Evolutionary conservation across 129 eudicot genomes (phyloP), one percentile per base, ranked within the genome.

Genomic region (Lactuca sativa): DNA sequence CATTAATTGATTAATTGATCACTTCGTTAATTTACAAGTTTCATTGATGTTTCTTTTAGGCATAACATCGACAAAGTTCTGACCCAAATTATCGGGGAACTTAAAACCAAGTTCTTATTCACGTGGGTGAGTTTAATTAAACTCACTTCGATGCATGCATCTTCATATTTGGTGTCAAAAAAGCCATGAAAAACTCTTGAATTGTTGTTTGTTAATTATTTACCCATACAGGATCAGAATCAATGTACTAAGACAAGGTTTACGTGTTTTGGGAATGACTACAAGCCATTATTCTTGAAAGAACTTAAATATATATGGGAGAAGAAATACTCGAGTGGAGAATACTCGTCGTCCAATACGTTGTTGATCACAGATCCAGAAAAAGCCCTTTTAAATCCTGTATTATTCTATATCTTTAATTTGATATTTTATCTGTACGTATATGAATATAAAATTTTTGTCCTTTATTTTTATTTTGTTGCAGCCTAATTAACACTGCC

Each of bases 401-500:
- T 91, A 85, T 52, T 9, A 5, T 14, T 36, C 36, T 36, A 64
- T 36, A 38, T 9, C 15, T 13, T 30, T 16, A 31, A 0, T 0
- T 6, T 7, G 3, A 4, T 44, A 9, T 41, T 52, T 4, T 4
- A 32, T 34, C 8, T 7, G 11, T 71, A 13, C 38, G 0, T 12
- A 5, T 37, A 25, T 51, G 7, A 10, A 13, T n/a, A 3, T 25
- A 25, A 25, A 0, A 8, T n/a, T 5, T n/a, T 25, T 32, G 36
- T n/a, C 34, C 63, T 44, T 21, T 25, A 25, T 25, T 37, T 37
- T 37, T 37, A 37, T 37, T 57, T 38, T 30, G 7, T 52, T 84
- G 82, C 84, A 88, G 95, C 95, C 90, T 41, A n/a, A n/a, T n/a
- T n/a, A 72, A 88, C 59, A 82, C 90, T 1, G 76, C 81, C 1